Evolutionary conservation across 2,329 filamentous ascomycete species (phyloP).

Genomic region (Fusarium temperatum): DNA sequence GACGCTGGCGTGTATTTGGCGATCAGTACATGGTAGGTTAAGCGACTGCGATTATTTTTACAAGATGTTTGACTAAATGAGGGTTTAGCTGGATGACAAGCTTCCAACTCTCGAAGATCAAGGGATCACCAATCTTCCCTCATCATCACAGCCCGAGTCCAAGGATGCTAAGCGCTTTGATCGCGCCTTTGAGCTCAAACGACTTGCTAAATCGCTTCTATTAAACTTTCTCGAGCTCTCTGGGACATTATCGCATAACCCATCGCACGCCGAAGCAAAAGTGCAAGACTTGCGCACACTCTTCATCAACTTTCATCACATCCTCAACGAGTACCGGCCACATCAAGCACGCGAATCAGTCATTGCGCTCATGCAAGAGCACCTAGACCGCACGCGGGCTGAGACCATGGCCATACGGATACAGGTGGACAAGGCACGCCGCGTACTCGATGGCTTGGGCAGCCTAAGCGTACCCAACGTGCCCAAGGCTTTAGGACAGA

Average conservation of each 20-base stretch:
- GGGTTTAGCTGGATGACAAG: slow-evolving; percentile 64
- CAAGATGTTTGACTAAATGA: not conserved
- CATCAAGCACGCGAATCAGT: slow-evolving; percentile 91
- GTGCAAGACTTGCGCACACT: slow-evolving; percentile 81
- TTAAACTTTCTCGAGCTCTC: slow-evolving; percentile 89
- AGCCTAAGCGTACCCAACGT: slow-evolving; percentile 53
- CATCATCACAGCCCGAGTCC: slow-evolving; percentile 52
- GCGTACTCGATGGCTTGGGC: slow-evolving; percentile 75
- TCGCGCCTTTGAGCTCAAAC: slow-evolving; percentile 74
- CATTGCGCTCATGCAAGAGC: slow-evolving; percentile 87
- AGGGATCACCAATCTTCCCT: slow-evolving; percentile 72
- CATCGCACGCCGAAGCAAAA: slow-evolving; percentile 70
- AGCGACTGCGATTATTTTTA: too few species aligned
- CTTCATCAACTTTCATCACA: slow-evolving; percentile 90
- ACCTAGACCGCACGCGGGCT: slow-evolving; percentile 74
- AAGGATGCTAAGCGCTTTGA: slow-evolving; percentile 67
- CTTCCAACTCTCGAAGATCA: slow-evolving; percentile 74
- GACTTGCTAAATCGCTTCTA: slow-evolving; percentile 83
- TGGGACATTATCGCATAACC: slow-evolving; percentile 54
- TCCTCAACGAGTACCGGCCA: slow-evolving; percentile 93
- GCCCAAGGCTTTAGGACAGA: slow-evolving; percentile 24
- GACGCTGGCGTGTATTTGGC: slow-evolving; percentile 80
- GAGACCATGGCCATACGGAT: slow-evolving; percentile 77
- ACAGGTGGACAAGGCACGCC: slow-evolving; percentile 76
- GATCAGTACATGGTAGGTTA: slow-evolving; percentile 65